A percentile compares a stretch with the other conserved stretches of the same genome.
Conservation (phyloP, 345 rosid genomes). For the Excoecaria agallocha region DNA sequence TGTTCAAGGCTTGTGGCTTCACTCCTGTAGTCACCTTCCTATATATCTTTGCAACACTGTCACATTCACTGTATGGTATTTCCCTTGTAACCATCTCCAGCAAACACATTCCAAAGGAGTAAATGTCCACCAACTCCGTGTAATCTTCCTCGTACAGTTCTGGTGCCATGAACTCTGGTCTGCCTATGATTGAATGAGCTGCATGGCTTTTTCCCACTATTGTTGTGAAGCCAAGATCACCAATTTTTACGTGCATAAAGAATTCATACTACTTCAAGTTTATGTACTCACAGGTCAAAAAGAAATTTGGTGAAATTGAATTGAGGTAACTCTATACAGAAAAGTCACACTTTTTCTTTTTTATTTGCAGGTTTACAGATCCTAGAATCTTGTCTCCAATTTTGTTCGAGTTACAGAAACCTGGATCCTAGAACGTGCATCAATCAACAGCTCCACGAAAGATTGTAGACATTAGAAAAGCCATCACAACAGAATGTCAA, state of each 20-base stretch:
- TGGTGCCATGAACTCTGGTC: conserved; percentile 73
- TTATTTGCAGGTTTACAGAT: not conserved
- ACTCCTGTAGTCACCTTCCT: conserved; percentile 59
- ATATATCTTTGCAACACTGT: conserved; percentile 68
- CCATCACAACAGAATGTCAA: not conserved
- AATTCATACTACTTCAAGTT: conserved; percentile 11
- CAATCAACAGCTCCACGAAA: not conserved
- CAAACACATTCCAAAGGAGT: conserved; percentile 65
- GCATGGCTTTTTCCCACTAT: conserved; percentile 57
- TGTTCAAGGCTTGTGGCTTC: conserved; percentile 49
- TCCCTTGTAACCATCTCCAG: conserved; percentile 70
- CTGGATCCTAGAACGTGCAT: not conserved
- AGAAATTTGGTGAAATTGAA: not conserved
- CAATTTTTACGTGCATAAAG: conserved; percentile 52
- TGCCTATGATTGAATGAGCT: conserved; percentile 63
- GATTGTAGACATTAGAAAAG: not conserved
- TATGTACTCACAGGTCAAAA: not conserved
- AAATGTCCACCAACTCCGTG: conserved; percentile 66
- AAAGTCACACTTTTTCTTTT: not conserved
- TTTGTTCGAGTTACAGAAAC: not conserved
- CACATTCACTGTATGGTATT: conserved; percentile 67
- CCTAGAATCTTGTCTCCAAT: not conserved
- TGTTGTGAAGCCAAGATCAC: conserved; percentile 73
- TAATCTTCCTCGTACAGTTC: conserved; percentile 72
- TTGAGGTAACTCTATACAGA: not conserved